Evolutionary conservation across 148 eudicot species (phyloP).

Genomic region (Oxyria digyna): DNA sequence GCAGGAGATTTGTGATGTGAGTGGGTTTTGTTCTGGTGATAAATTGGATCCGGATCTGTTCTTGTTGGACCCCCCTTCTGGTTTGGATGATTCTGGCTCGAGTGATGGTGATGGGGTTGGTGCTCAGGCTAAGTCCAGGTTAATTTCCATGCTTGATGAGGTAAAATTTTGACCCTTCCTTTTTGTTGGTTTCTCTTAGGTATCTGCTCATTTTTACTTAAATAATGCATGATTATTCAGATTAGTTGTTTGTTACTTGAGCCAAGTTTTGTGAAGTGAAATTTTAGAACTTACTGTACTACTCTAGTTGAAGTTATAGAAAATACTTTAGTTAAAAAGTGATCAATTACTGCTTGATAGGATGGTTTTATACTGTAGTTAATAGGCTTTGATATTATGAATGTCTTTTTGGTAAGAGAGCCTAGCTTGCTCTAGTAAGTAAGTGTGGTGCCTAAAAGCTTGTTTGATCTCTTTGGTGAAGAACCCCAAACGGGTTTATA

Average conservation of each 20-base stretch:
- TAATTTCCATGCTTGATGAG: constrained; percentile 52
- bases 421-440: not conserved
- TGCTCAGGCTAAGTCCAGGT: constrained; percentile 3
- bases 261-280: not conserved
- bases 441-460: not conserved
- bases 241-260: not conserved
- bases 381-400: not conserved
- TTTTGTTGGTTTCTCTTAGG: no score
- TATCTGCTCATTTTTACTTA: no score
- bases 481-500: not conserved
- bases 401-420: not conserved
- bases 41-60: constrained; percentile 11
- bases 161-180: constrained; percentile 9
- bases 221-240: not conserved
- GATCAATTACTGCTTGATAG: constrained; percentile 1
- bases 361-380: constrained; percentile 1
- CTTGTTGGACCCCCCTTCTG: constrained; percentile 6
- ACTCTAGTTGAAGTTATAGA: no score
- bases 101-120: constrained; percentile 8
- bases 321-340: no score
- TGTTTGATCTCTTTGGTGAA: constrained; percentile 1
- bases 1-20: constrained; percentile 34
- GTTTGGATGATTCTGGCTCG: not conserved
- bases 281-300: no score
- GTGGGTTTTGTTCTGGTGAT: constrained; percentile 6